Percentiles rank a stretch among this genome's conserved stretches.
Conservation (phyloP, 75 land plant genomes). For the Gnetum montanum region DNA sequence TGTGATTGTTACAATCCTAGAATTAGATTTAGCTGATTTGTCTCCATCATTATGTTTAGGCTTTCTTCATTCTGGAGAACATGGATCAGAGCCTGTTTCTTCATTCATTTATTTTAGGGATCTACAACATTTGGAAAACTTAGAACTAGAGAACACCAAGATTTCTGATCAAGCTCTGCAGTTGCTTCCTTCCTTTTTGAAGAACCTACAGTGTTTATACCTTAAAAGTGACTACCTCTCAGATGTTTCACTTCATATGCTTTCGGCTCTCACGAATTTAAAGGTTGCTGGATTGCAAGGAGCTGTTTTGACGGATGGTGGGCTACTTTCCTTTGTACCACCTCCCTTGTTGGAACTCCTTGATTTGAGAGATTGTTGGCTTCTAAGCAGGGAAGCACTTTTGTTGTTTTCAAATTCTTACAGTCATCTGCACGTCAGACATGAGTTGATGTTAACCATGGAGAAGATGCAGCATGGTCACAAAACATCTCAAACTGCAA, state of each 20-base stretch:
- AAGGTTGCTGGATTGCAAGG: constrained; percentile 41
- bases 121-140: constrained; percentile 39
- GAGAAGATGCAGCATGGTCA: background rate
- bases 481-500: background rate
- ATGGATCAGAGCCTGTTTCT: constrained; percentile 1
- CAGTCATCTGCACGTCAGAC: constrained; percentile 48
- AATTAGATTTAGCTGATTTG: background rate
- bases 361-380: constrained; percentile 85
- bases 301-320: constrained; percentile 56
- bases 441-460: constrained; percentile 18
- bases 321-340: constrained; percentile 45
- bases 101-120: constrained; percentile 33
- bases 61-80: constrained; percentile 10
- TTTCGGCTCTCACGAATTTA: constrained; percentile 49
- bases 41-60: constrained; percentile 21
- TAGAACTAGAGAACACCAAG: constrained; percentile 56
- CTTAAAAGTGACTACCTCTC: constrained; percentile 54
- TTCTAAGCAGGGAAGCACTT: constrained; percentile 47
- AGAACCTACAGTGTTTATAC: constrained; percentile 37
- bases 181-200: constrained; percentile 30
- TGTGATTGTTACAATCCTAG: background rate
- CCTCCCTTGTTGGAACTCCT: constrained; percentile 42
- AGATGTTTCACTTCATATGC: constrained; percentile 32
- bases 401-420: constrained; percentile 29
- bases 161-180: constrained; percentile 34